Conservation (phyloP, 1,139 yeast species). For the Arxiozyma slooffiae region DNA sequence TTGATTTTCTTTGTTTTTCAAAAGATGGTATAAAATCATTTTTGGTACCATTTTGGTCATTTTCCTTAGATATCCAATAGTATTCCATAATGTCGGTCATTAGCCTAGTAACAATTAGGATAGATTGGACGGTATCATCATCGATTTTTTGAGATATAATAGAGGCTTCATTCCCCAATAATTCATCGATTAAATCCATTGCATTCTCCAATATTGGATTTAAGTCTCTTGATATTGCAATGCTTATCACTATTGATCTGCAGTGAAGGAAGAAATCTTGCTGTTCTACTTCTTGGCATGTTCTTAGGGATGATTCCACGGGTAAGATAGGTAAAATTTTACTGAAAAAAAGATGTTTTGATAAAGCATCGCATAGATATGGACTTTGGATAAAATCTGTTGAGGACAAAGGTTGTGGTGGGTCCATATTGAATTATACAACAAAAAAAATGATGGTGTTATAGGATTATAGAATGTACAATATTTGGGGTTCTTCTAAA, state of each 20-base stretch:
- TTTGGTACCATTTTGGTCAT: not conserved
- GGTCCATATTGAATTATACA: slow-evolving; percentile 1
- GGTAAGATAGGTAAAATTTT: slow-evolving; percentile 22
- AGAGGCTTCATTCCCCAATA: slow-evolving; percentile 13
- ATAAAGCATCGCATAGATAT: slow-evolving; percentile 13
- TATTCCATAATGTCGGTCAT: slow-evolving; percentile 24
- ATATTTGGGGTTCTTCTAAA: not conserved
- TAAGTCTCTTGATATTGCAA: slow-evolving; percentile 21
- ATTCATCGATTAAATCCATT: slow-evolving; percentile 16
- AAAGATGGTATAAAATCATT: not conserved
- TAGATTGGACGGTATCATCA: slow-evolving; percentile 18
- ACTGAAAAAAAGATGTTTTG: slow-evolving; percentile 19
- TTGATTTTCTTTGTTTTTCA: slow-evolving; percentile 11
- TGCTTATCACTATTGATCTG: slow-evolving; percentile 23
- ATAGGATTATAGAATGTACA: not conserved
- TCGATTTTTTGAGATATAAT: slow-evolving; percentile 11
- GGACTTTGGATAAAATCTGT: not conserved
- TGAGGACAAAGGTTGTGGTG: not conserved
- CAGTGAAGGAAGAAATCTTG: slow-evolving; percentile 22
- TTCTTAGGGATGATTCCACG: slow-evolving; percentile 15
- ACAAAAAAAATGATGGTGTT: not conserved
- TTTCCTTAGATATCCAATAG: slow-evolving; percentile 20
- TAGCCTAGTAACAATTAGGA: slow-evolving; percentile 21
- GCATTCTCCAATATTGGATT: slow-evolving; percentile 15
- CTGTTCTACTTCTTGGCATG: slow-evolving; percentile 23